phyloP scores from a whole-genome alignment of 225 moss, liverwort and hornwort genomes.

The Thuidium tamariscinum region DNA sequence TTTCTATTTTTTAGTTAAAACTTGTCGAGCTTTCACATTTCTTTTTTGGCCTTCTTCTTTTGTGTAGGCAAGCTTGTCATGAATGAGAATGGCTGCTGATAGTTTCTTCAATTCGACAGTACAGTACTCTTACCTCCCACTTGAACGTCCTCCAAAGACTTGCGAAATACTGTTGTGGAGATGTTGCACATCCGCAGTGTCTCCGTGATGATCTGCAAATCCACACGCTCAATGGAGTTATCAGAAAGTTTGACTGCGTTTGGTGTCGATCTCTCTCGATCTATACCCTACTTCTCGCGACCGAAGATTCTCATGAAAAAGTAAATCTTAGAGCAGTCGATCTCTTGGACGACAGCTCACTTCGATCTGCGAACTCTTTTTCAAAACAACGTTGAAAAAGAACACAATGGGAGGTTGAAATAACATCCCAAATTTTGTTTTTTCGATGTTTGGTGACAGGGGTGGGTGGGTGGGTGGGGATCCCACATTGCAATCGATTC shows the following conservation, averaged over 20 bases:
- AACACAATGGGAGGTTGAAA: background rate
- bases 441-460: background rate
- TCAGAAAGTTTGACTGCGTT: background rate
- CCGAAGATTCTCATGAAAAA: background rate
- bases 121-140: slow-evolving; percentile 11
- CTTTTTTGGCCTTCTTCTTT: too few relatives aligned
- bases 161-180: slow-evolving; percentile 27
- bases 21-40: too few relatives aligned
- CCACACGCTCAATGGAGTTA: background rate
- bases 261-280: background rate
- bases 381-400: background rate
- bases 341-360: background rate
- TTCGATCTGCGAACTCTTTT: background rate
- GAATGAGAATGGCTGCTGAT: background rate
- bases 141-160: slow-evolving; percentile 37
- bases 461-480: too few relatives aligned
- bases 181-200: slow-evolving; percentile 49
- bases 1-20: background rate
- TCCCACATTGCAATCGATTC: background rate
- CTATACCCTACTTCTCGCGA: too few relatives aligned
- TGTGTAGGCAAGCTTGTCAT: background rate
- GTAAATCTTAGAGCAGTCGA: background rate
- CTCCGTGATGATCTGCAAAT: slow-evolving; percentile 40
- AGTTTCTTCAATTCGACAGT: too few relatives aligned
- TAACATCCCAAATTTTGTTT: background rate